These are phyloP conservation scores for Nicotiana otophora DNA, from an alignment of 257 asterid species.

Conservation along the genomic window DNA sequence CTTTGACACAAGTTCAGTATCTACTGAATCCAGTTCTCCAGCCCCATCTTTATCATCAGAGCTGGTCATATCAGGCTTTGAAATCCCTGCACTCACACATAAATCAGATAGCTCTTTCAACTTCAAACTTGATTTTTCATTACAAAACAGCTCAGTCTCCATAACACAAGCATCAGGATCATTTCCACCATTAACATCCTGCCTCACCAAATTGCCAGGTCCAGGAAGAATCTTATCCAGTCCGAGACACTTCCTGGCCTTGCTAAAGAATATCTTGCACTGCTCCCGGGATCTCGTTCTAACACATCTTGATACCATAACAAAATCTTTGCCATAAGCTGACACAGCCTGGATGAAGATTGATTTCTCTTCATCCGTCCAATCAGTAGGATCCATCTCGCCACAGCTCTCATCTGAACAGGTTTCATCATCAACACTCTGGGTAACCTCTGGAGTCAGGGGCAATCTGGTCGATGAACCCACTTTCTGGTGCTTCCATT, in stretches of 20 bases:
- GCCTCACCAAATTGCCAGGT: conserved; percentile 31
- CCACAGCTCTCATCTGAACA: conserved; percentile 92
- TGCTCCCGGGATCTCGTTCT: conserved; percentile 70
- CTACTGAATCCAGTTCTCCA: conserved; percentile 29
- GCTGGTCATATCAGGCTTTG: conserved; percentile 36
- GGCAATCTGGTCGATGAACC: conserved; percentile 46
- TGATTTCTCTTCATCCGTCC: conserved; percentile 94
- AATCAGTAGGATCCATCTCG: conserved; percentile 68
- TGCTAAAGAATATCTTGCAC: conserved; percentile 86
- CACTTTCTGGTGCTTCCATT: conserved; percentile 50
- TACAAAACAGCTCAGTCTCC: conserved; percentile 39
- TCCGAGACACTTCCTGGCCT: conserved; percentile 78
- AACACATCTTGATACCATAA: conserved; percentile 57
- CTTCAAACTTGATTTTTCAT: conserved; percentile 38
- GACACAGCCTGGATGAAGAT: conserved; percentile 63
- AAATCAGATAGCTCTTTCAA: conserved; percentile 25
- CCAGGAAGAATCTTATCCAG: conserved; percentile 45
- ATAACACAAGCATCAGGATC: conserved; percentile 64
- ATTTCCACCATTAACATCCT: conserved; percentile 50
- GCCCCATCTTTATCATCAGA: conserved; percentile 24
- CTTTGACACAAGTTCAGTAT: conserved; percentile 22
- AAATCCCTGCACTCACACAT: conserved; percentile 22
- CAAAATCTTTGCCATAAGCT: conserved; percentile 70
- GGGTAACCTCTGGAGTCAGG: conserved; percentile 62
- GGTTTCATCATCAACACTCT: conserved; percentile 61